phyloP scores from a whole-genome alignment of 106 monocot species.

The Dendrobium officinale region DNA sequence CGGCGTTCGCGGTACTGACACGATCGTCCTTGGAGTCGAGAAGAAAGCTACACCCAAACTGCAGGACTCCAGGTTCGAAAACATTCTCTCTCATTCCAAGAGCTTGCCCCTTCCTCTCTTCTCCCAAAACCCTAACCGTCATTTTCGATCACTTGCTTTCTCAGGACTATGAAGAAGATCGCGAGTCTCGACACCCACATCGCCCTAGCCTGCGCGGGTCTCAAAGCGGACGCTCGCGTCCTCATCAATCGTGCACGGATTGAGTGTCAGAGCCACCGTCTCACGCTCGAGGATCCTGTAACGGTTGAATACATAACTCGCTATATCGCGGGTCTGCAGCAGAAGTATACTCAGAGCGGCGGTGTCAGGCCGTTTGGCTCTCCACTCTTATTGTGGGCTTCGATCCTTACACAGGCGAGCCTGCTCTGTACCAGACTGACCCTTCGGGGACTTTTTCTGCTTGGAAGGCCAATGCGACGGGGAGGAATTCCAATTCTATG shows the following conservation, averaged over 20 bases:
- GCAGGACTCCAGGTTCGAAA: conserved; percentile 71
- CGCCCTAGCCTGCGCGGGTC: conserved; percentile 85
- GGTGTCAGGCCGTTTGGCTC: conserved; percentile 91
- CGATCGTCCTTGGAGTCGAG: conserved; percentile 96
- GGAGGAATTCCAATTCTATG: conserved; percentile 91
- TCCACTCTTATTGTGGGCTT: conserved; percentile 89
- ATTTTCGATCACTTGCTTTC: not conserved
- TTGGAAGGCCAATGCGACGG: conserved; percentile 98
- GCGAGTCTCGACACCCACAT: conserved; percentile 83
- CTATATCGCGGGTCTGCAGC: conserved; percentile 90
- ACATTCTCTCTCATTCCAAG: not conserved
- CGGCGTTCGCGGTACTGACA: conserved; percentile 88
- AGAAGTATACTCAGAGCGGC: conserved; percentile 96
- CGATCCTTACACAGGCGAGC: conserved; percentile 62
- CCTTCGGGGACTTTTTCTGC: conserved; percentile 91
- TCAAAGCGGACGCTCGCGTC: conserved; percentile 92
- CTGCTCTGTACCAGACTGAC: conserved; percentile 90
- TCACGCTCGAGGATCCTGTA: conserved; percentile 80
- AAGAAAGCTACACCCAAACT: conserved; percentile 92
- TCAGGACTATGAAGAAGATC: conserved; percentile 75
- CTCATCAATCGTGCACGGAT: conserved; percentile 85
- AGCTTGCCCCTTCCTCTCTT: not conserved
- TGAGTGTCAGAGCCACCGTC: conserved; percentile 91
- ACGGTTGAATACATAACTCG: conserved; percentile 95
- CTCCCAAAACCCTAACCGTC: not conserved